Percentiles rank a stretch among this genome's conserved stretches.
Conservation (phyloP, 2,329 filamentous ascomycete genomes). For the Fusarium fracticaudum region DNA sequence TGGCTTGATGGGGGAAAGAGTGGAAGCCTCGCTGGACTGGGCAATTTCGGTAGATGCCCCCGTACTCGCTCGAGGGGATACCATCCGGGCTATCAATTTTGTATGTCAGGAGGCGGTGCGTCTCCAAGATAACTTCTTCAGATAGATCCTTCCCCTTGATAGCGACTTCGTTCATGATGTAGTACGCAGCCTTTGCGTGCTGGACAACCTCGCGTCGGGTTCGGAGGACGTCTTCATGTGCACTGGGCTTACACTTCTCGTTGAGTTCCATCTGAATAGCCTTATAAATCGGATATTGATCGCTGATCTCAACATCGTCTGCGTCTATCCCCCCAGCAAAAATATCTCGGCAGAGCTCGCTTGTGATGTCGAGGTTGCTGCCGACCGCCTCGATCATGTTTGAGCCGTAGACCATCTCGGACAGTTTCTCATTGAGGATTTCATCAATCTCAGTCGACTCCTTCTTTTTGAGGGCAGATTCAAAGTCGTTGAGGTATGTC, state of each 20-base stretch:
- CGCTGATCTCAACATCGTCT: neutral
- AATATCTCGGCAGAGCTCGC: neutral
- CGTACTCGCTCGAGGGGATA: rapidly evolving
- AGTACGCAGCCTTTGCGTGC: rapidly evolving
- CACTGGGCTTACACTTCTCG: neutral
- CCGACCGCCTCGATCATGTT: neutral
- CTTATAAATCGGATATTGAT: rapidly evolving
- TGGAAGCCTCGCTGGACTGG: neutral
- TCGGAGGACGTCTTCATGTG: neutral
- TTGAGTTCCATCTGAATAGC: rapidly evolving
- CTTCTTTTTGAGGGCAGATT: neutral
- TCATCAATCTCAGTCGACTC: neutral
- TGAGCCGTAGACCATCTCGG: neutral
- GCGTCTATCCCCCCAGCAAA: rapidly evolving
- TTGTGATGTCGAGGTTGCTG: neutral
- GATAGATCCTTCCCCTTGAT: neutral
- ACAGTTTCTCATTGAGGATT: rapidly evolving
- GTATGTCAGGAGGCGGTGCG: rapidly evolving
- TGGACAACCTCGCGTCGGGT: rapidly evolving
- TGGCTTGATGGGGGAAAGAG: neutral
- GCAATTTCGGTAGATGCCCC: rapidly evolving
- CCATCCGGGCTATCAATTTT: neutral
- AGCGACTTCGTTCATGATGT: neutral
- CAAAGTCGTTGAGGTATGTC: neutral
- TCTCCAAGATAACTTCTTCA: rapidly evolving